Percentiles rank a stretch among this genome's conserved stretches.
Evolutionary conservation across 139 green algal genomes (phyloP).

Genomic region (Volvox reticuliferus): DNA sequence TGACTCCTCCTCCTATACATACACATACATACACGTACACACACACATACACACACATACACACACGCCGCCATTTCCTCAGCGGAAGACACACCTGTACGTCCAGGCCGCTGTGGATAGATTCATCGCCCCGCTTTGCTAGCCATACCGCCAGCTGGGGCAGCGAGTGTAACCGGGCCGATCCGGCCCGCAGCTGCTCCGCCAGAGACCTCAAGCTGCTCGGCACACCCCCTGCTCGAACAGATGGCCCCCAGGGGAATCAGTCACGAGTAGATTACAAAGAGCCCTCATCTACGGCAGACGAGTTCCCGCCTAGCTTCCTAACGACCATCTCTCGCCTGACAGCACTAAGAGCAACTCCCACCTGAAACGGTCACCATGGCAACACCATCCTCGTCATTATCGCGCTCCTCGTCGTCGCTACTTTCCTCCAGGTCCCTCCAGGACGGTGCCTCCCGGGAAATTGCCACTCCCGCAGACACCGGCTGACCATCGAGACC

Average conservation of each 20-base stretch:
- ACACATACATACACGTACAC: too few species aligned
- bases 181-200: not conserved
- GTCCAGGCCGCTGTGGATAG: not conserved
- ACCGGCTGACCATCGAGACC: conserved; percentile 23
- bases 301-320: too few species aligned
- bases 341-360: too few species aligned
- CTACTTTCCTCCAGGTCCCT: too few species aligned
- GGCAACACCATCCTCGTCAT: not conserved
- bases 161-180: not conserved
- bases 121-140: not conserved
- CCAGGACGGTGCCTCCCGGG: not conserved
- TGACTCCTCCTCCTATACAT: too few species aligned
- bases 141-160: conserved; percentile 24
- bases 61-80: too few species aligned
- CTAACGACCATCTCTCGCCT: too few species aligned
- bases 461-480: conserved; percentile 17
- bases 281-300: too few species aligned
- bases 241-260: too few species aligned
- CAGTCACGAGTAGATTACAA: too few species aligned
- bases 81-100: not conserved
- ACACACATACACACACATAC: too few species aligned
- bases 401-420: not conserved
- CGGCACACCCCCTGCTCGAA: not conserved
- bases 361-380: conserved; percentile 32
- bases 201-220: not conserved